Evolutionary conservation across 306 rosid genomes (phyloP).

Genomic region (Quercus dentata): DNA sequence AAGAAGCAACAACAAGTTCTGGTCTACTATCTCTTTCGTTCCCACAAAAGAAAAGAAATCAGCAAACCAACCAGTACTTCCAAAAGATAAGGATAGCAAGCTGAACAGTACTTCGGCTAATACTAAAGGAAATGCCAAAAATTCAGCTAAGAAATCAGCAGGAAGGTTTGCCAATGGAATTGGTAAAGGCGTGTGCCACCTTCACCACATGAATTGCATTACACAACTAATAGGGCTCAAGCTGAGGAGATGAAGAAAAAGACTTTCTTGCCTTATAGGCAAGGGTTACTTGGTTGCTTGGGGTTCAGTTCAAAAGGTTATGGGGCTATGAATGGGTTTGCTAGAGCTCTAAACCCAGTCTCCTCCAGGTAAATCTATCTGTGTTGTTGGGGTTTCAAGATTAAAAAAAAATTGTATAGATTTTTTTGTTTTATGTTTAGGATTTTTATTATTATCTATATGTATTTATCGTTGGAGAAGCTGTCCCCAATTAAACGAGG

Average conservation of each 20-base stretch:
- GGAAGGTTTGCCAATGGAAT: constrained; percentile 72
- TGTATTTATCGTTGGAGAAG: constrained; percentile 20
- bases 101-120: constrained; percentile 9
- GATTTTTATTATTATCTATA: constrained; percentile 20
- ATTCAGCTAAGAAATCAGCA: constrained; percentile 43
- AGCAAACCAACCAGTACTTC: not conserved
- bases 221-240: constrained; percentile 85
- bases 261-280: constrained; percentile 90
- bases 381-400: not conserved
- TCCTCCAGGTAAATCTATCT: constrained; percentile 65
- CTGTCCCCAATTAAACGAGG: constrained; percentile 21
- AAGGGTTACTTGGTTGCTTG: constrained; percentile 88
- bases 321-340: constrained; percentile 93
- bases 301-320: constrained; percentile 96
- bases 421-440: not conserved
- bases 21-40: constrained; percentile 78
- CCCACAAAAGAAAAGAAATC: constrained; percentile 69
- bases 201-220: constrained; percentile 91
- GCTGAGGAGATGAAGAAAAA: constrained; percentile 88
- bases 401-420: constrained; percentile 31
- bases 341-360: constrained; percentile 92
- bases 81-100: constrained; percentile 29
- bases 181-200: constrained; percentile 74
- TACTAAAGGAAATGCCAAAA: constrained; percentile 17
- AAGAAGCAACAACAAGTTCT: constrained; percentile 82